Percentiles rank a stretch among this genome's conserved stretches.
Evolutionary conservation across 352 stramenopile genomes (phyloP).

Genomic region (Pythium phragmiticola): DNA sequence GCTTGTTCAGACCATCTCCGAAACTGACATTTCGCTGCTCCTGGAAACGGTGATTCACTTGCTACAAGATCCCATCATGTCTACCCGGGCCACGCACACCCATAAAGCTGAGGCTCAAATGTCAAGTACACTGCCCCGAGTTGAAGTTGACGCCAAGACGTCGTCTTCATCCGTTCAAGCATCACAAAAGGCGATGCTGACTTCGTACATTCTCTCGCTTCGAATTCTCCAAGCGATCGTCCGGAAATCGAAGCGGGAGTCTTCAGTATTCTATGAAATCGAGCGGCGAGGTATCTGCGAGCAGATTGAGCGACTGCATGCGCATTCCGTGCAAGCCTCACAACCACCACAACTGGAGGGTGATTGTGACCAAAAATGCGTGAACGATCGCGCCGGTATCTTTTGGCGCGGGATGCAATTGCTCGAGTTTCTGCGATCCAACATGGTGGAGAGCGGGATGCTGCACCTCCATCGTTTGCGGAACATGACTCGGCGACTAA

Average conservation of each 20-base stretch:
- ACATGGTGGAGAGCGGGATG: conserved; percentile 77
- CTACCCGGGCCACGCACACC: background rate
- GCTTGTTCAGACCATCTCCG: conserved; percentile 46
- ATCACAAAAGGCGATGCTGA: conserved; percentile 18
- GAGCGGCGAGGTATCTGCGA: conserved; percentile 75
- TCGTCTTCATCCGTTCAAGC: background rate
- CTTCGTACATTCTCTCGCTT: conserved; percentile 64
- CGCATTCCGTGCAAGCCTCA: conserved; percentile 25
- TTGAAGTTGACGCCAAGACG: conserved; percentile 5
- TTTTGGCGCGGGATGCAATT: conserved; percentile 52
- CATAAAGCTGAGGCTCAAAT: background rate
- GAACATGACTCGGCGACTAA: conserved; percentile 66
- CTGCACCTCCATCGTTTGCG: conserved; percentile 72
- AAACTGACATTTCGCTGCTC: conserved; percentile 58
- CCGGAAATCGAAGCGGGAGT: conserved; percentile 54
- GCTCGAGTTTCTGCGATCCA: conserved; percentile 51
- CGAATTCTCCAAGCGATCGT: conserved; percentile 73
- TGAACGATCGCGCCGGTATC: conserved; percentile 18
- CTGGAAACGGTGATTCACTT: conserved; percentile 70
- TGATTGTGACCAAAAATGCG: background rate
- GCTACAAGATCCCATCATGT: conserved; percentile 42
- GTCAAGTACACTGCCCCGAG: background rate
- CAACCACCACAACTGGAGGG: background rate
- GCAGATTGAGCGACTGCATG: conserved; percentile 65
- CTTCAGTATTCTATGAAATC: conserved; percentile 78